Base-by-base conservation (phyloP, 2,329 filamentous ascomycete species). In the Aureobasidium sp. region DNA sequence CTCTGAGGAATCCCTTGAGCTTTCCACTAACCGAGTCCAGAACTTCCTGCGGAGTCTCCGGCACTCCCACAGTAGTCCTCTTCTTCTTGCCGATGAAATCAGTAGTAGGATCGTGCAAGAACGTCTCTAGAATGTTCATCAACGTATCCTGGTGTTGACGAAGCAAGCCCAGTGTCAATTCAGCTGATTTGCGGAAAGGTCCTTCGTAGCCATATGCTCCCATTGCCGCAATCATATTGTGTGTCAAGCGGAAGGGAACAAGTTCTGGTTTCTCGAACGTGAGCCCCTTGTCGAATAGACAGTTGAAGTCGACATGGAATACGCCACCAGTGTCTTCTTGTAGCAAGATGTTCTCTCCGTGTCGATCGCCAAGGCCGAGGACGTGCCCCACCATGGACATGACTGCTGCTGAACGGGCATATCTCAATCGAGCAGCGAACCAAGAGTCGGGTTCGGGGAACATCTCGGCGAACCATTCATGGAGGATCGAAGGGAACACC, bases 301-400 rank as follows among this genome's bases (percentile, higher is more conserved):
- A 99, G 77, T 99, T 99, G 81, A 99, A 99, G 76, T 99, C 94
- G 49, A 99, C 95, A 75, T 99, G 94, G 75, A 99, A 90, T 2
- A 96, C 86, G 55, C 93, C 93, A 48, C 95, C 94, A 66, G 91
- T 95, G 61, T 89, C 88, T 77, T 97, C 91, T 74, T 97, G 91
- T 36, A 99, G 85, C 34, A 97, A 84, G 61, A 99, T 90, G 74
- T 99, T 99, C 74, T 99, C 94, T 62, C 93, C 93, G 75, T 99
- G 94, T 4, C 94, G 87, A 75, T 99, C 94, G 42, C 94, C 94
- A 0, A 99, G 81, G 63, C 85, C 94, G 4, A 99, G 82, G 53
- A 97, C 92, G 61, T 96, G 95, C 53, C 94, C 94, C 5, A 96
- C 91, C 84, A 99, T 99, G n/a, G 91, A 96, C 92, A 99, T 99